Evolutionary conservation across 179 eudicot genomes (phyloP), one percentile per base, ranked within the genome.

Genomic region (Beta macrorhiza): DNA sequence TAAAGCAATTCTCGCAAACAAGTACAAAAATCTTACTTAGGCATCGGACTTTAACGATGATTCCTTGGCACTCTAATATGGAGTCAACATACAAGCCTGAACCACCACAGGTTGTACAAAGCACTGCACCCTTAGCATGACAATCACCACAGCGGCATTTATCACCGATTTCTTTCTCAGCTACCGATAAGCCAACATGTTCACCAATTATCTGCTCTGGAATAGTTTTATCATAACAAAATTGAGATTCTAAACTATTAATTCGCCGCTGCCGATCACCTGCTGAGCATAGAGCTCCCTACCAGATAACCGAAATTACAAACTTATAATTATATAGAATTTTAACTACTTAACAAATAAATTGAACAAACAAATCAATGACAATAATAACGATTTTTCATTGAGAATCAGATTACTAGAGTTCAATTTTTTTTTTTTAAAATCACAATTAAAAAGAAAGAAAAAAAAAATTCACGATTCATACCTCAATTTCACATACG

Each of bases 71-170:
- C 89, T 95, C 98, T 90, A 95, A 69, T 83, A 93, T 85, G 76
- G 98, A 93, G 86, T 95, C 98, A 78, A 95, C 89, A 78, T 95
- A 95, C 84, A 95, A 86, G 80, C 98, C 97, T 22, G 93, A 92
- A 69, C 97, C 98, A 20, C 90, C 79, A 85, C 98, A 93, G 81
- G 97, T 93, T 73, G 84, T 45, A 80, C 98, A 92, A 77, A 93
- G 92, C 75, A 88, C 87, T 63, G 97, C 95, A 29, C 97, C 97
- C 81, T 91, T 93, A 62, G 95, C 88, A 83, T 84, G 83, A 78
- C 97, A 95, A 76, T 84, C 87, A 58, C 82, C 71, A 82, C 97
- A 93, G 12, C 85, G 78, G 1, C 89, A 82, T 37, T 89, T 87
- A 63, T 87, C 86, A 67, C 97, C 97, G 78, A 91, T 89, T 67